These are phyloP conservation scores for Cutaneotrichosporon cavernicola DNA, from an alignment of 1,284 basidiomycete species.

Conservation along the genomic window DNA sequence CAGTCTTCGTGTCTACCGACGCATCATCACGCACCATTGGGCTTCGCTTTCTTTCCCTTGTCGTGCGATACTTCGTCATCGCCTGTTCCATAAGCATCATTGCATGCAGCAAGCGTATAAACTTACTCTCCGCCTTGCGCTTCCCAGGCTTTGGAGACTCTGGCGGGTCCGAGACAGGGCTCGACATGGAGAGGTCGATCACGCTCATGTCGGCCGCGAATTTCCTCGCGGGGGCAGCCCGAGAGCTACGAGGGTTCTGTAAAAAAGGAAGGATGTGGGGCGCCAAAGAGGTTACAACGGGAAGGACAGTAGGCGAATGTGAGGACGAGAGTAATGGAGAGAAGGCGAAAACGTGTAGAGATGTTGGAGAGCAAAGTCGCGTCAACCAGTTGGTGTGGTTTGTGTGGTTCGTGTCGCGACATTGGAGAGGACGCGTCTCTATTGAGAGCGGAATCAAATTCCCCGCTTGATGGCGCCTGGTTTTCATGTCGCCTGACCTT, in stretches of 20 bases:
- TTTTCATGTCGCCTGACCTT: background rate
- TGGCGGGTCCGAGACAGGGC: conserved; percentile 11
- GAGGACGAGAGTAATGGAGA: background rate
- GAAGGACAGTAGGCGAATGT: background rate
- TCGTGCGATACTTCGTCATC: background rate
- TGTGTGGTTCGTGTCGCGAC: conserved; percentile 3
- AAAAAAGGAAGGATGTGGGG: background rate
- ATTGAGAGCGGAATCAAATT: conserved; percentile 1
- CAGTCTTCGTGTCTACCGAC: background rate
- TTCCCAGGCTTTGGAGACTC: conserved; percentile 4
- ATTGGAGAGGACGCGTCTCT: conserved; percentile 6
- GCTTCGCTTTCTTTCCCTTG: conserved; percentile 13
- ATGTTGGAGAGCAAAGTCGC: conserved; percentile 9
- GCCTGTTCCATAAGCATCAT: conserved; percentile 3
- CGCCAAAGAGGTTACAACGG: background rate
- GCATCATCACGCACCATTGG: conserved; percentile 6
- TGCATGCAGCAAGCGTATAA: no score
- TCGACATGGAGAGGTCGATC: conserved; percentile 21
- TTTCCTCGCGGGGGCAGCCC: background rate
- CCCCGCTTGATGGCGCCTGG: background rate
- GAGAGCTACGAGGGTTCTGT: background rate
- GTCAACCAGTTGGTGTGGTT: conserved; percentile 11
- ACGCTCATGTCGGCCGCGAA: conserved; percentile 10
- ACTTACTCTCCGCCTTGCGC: conserved; percentile 19
- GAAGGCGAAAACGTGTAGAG: background rate